phyloP scores from a whole-genome alignment of 352 stramenopile species.

The Phytophthora kernoviae region DNA sequence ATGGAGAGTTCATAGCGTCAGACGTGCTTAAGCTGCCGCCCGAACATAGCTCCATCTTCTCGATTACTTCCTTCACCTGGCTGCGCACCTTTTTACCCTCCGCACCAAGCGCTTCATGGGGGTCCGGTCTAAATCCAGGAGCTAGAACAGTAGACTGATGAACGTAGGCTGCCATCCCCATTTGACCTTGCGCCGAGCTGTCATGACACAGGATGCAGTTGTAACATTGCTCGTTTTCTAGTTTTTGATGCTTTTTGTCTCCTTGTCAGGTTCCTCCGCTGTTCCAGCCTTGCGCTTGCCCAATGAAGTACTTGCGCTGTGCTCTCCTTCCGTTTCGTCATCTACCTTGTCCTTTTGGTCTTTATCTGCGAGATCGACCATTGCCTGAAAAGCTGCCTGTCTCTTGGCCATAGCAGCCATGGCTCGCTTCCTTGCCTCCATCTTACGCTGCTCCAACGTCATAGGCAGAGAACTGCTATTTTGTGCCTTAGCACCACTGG shows the following conservation, averaged over 20 bases:
- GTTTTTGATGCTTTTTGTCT: conserved; percentile 55
- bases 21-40: conserved; percentile 43
- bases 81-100: conserved; percentile 60
- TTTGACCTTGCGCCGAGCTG: conserved; percentile 74
- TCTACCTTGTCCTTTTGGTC: conserved; percentile 43
- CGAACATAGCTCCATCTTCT: conserved; percentile 88
- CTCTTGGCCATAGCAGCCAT: conserved; percentile 83
- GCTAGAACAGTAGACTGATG: conserved; percentile 88
- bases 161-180: conserved; percentile 85
- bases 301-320: conserved; percentile 29
- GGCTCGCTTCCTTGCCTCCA: conserved; percentile 76
- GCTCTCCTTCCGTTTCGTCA: conserved; percentile 29
- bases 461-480: conserved; percentile 23
- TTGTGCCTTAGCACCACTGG: conserved; percentile 1
- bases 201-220: conserved; percentile 90
- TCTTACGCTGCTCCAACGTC: conserved; percentile 79
- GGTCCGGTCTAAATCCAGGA: conserved; percentile 71
- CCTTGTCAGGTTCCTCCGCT: conserved; percentile 33
- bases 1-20: conserved; percentile 45
- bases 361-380: conserved; percentile 68
- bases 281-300: conserved; percentile 55
- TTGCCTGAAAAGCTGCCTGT: conserved; percentile 84
- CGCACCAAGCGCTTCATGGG: conserved; percentile 58
- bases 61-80: conserved; percentile 75
- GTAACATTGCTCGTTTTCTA: conserved; percentile 45